These are phyloP conservation scores for Friedmanniomyces simplex DNA, from an alignment of 495 filamentous ascomycete species.

Conservation along the genomic window DNA sequence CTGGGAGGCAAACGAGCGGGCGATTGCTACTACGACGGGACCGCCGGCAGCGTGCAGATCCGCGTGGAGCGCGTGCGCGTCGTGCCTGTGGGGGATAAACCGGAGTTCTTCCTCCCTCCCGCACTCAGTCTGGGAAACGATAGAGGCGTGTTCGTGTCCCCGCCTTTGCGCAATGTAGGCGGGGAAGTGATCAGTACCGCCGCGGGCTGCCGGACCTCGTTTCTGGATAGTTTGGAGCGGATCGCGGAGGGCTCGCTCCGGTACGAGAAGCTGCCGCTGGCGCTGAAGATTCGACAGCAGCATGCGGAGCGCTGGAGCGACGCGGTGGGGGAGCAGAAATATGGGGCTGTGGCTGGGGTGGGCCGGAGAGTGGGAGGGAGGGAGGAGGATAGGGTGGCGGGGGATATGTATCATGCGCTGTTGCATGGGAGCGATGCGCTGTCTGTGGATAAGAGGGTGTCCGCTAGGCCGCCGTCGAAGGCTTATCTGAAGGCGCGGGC, in stretches of 20 bases:
- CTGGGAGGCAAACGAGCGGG: no score
- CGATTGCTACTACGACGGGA: background rate
- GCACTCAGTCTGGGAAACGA: background rate
- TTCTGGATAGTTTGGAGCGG: background rate
- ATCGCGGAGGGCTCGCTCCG: background rate
- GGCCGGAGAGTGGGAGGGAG: background rate
- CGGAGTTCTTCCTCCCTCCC: background rate
- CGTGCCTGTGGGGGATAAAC: background rate
- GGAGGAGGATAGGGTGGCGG: background rate
- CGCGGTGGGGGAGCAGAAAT: background rate
- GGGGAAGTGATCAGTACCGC: background rate
- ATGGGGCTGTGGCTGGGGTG: background rate
- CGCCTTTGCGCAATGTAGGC: background rate
- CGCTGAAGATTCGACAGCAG: background rate
- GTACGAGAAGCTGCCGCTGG: background rate
- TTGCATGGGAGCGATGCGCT: background rate
- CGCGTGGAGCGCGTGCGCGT: conserved; percentile 10
- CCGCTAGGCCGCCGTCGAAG: background rate
- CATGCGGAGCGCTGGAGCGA: background rate
- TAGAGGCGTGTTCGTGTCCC: background rate
- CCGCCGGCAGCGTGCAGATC: background rate
- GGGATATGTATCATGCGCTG: background rate
- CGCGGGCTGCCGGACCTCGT: background rate
- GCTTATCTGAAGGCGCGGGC: background rate
- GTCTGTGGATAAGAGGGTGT: background rate